These are phyloP conservation scores for Bullera alba DNA, from an alignment of 768 basidiomycete species.

Conservation along the genomic window DNA sequence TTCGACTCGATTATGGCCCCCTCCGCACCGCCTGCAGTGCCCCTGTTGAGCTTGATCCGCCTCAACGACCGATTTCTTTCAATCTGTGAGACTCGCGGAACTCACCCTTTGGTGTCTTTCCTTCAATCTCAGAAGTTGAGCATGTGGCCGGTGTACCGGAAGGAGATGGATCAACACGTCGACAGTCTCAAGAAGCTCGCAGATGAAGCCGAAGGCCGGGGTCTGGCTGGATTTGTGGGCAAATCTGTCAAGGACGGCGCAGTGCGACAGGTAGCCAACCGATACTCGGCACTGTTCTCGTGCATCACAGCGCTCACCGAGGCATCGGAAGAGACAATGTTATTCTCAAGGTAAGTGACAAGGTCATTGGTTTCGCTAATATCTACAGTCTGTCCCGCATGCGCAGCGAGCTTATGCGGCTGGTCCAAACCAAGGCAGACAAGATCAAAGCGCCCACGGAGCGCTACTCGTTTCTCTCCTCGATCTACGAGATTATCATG, in stretches of 20 bases:
- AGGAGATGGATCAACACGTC: conserved; percentile 72
- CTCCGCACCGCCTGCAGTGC: conserved; percentile 58
- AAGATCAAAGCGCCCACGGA: conserved; percentile 58
- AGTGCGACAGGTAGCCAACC: conserved; percentile 64
- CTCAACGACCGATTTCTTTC: conserved; percentile 71
- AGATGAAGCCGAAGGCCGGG: conserved; percentile 54
- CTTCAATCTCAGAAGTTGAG: conserved; percentile 71
- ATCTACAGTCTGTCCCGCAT: conserved; percentile 67
- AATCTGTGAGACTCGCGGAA: conserved; percentile 69
- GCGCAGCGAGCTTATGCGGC: conserved; percentile 70
- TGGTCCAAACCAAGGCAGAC: conserved; percentile 66
- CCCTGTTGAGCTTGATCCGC: conserved; percentile 84
- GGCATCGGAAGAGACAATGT: conserved; percentile 89
- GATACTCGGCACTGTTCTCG: conserved; percentile 74
- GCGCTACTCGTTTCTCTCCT: conserved; percentile 62
- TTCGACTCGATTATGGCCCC: conserved; percentile 64
- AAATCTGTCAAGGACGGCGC: conserved; percentile 60
- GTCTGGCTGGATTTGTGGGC: conserved; percentile 49
- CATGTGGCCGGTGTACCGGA: conserved; percentile 93
- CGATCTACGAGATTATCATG: conserved; percentile 68
- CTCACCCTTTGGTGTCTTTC: conserved; percentile 72
- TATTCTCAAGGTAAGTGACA: conserved; percentile 74
- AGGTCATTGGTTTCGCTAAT: neutral
- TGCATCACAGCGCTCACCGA: conserved; percentile 72
- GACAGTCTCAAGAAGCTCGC: conserved; percentile 76